These are phyloP conservation scores for Triticum timopheevii DNA, from an alignment of 176 grass and related monocot species.

Conservation along the genomic window DNA sequence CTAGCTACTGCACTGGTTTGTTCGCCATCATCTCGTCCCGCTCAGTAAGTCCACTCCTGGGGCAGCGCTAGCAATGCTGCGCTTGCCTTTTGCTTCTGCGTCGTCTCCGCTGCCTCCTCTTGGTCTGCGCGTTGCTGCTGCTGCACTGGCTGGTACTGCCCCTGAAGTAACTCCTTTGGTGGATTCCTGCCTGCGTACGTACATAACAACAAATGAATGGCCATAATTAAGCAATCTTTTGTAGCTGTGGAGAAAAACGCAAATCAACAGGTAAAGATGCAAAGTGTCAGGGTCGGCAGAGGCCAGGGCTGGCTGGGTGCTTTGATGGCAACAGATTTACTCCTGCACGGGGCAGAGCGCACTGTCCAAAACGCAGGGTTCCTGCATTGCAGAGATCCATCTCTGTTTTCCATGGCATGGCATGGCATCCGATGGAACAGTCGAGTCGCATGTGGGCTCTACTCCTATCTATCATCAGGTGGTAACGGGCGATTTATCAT, in stretches of 20 bases:
- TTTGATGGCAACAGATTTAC: conserved; percentile 8
- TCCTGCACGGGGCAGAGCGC: background rate
- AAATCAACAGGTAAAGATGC: background rate
- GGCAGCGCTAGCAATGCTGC: conserved; percentile 32
- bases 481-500: background rate
- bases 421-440: conserved; percentile 19
- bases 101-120: background rate
- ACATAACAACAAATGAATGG: background rate
- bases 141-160: background rate
- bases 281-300: background rate
- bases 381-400: background rate
- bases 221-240: background rate
- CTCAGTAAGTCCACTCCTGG: conserved; percentile 60
- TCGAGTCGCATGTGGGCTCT: background rate
- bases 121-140: background rate
- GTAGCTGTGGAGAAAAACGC: background rate
- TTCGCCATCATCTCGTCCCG: background rate
- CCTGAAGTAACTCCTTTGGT: background rate
- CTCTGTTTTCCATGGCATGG: background rate
- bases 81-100: background rate
- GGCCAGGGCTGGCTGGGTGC: background rate
- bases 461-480: background rate
- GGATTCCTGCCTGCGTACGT: background rate
- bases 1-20: background rate
- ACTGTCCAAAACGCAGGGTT: background rate